Evolutionary conservation across 805 yeast genomes (phyloP).

Genomic region (Saturnispora dispora): DNA sequence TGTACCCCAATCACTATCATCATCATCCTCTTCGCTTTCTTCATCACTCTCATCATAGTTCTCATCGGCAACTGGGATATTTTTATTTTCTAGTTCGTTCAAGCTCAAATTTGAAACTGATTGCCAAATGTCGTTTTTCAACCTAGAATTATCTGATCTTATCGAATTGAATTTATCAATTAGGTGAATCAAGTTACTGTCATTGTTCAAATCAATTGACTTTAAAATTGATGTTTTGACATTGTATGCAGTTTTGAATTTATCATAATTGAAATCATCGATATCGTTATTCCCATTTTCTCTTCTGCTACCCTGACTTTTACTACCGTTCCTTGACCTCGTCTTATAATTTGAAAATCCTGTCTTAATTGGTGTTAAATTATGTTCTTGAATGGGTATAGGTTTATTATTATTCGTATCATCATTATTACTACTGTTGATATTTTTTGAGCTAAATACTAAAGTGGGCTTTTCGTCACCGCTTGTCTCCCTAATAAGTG

Average conservation of each 20-base stretch:
- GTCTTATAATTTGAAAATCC: not conserved
- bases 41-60: slow-evolving; percentile 4
- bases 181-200: slow-evolving; percentile 14
- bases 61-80: slow-evolving; percentile 8
- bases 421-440: not conserved
- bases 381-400: not conserved
- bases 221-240: slow-evolving; percentile 6
- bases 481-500: slow-evolving; percentile 1
- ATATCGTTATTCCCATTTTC: not conserved
- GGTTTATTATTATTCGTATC: not conserved
- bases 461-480: not conserved
- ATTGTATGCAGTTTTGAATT: not conserved
- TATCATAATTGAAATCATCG: not conserved
- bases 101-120: slow-evolving; percentile 9
- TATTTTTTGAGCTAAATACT: not conserved
- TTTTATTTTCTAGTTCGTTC: not conserved
- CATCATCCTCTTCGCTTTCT: not conserved
- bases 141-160: slow-evolving; percentile 14
- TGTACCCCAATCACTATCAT: not conserved
- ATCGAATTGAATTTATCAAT: slow-evolving; percentile 18
- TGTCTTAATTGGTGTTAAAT: not conserved
- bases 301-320: slow-evolving; percentile 1
- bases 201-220: slow-evolving; percentile 16
- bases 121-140: slow-evolving; percentile 23
- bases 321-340: slow-evolving; percentile 2